These are phyloP conservation scores for Leccinum subgranulosum DNA, from an alignment of 768 basidiomycete genomes.

Conservation along the genomic window DNA sequence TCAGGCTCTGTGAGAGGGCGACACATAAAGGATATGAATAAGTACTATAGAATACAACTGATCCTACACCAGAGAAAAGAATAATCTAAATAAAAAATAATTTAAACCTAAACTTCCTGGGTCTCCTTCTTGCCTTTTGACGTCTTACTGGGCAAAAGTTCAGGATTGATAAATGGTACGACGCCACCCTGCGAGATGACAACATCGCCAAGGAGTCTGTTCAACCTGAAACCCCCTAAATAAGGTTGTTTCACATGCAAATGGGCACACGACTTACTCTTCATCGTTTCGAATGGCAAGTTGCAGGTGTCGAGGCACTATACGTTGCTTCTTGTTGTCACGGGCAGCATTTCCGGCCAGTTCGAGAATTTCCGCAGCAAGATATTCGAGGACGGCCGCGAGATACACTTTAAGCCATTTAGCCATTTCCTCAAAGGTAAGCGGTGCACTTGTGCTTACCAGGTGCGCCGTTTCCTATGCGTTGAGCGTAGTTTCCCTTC, in stretches of 20 bases:
- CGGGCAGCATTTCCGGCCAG: slow-evolving; percentile 56
- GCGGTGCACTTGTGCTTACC: slow-evolving; percentile 20
- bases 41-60: slow-evolving; percentile 33
- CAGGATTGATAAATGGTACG: slow-evolving; percentile 49
- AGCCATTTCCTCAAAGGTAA: neutral
- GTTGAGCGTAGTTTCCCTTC: slow-evolving; percentile 56
- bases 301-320: slow-evolving; percentile 63
- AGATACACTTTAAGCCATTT: slow-evolving; percentile 44
- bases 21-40: slow-evolving; percentile 19
- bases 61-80: slow-evolving; percentile 24
- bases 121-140: slow-evolving; percentile 51
- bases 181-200: slow-evolving; percentile 66
- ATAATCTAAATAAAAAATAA: slow-evolving; percentile 13
- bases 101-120: slow-evolving; percentile 39
- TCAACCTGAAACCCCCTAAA: slow-evolving; percentile 26
- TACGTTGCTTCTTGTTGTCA: slow-evolving; percentile 59
- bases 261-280: slow-evolving; percentile 30
- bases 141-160: slow-evolving; percentile 51
- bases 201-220: slow-evolving; percentile 43
- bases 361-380: slow-evolving; percentile 62
- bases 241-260: neutral
- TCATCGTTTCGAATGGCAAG: slow-evolving; percentile 65
- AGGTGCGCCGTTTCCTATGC: slow-evolving; percentile 55
- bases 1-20: neutral
- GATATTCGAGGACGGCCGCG: slow-evolving; percentile 59